Conservation (phyloP, 2,329 filamentous ascomycete genomes). For the Penicillium sp. region DNA sequence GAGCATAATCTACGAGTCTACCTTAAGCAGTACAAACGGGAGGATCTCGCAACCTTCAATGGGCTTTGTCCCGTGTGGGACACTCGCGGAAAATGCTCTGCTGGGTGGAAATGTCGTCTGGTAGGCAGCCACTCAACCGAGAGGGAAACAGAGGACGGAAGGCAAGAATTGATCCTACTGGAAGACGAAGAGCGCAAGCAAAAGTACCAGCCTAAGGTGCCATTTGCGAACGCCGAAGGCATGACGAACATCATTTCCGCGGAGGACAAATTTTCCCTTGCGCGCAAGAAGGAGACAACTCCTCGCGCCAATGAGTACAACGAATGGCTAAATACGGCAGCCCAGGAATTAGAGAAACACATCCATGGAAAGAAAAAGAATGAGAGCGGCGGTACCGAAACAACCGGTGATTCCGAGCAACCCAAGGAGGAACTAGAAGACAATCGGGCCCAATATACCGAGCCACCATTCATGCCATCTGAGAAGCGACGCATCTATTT, state of each 20-base stretch:
- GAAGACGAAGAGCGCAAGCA: slow-evolving; percentile 58
- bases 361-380: slow-evolving; percentile 51
- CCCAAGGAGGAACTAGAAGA: slow-evolving; percentile 61
- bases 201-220: slow-evolving; percentile 35
- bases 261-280: slow-evolving; percentile 73
- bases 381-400: slow-evolving; percentile 35
- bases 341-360: slow-evolving; percentile 52
- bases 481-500: slow-evolving; percentile 96
- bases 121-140: slow-evolving; percentile 85
- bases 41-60: slow-evolving; percentile 75
- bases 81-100: slow-evolving; percentile 72
- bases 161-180: slow-evolving; percentile 77
- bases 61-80: slow-evolving; percentile 84
- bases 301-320: slow-evolving; percentile 76
- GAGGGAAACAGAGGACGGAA: slow-evolving; percentile 74
- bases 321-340: slow-evolving; percentile 74
- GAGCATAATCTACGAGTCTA: slow-evolving; percentile 87
- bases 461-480: slow-evolving; percentile 84
- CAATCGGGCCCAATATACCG: slow-evolving; percentile 77
- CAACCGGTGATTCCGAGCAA: slow-evolving; percentile 22
- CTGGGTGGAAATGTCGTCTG: slow-evolving; percentile 95
- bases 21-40: slow-evolving; percentile 77
- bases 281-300: slow-evolving; percentile 71
- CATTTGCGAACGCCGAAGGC: slow-evolving; percentile 57
- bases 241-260: slow-evolving; percentile 76